Evolutionary conservation across 305 asterid genomes (phyloP), one percentile per base, ranked within the genome.

Genomic region (Fraxinus floribunda): DNA sequence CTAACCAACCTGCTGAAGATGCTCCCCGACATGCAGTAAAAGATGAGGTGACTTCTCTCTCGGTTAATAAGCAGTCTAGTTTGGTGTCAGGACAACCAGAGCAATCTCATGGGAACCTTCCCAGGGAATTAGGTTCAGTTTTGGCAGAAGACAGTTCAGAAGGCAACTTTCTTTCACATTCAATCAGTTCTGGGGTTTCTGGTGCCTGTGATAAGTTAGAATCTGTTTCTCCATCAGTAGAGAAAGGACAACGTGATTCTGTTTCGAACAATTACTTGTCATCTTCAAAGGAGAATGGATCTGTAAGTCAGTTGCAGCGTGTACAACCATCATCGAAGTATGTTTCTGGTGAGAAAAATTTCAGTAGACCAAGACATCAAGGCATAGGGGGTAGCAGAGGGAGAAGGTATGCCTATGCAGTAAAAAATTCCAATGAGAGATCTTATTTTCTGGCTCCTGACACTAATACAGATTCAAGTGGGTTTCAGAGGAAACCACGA

Each of bases 401-500:
- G 77, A 91, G 83, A 84, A 91, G 94, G 86, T 88, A 83, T 84
- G 82, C 92, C 11, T 93, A 95, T 90, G 92, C 95, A 35, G 94
- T 95, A 49, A 93, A 91, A 88, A 89, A 88, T 86, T 64, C 93
- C 36, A 82, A 86, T 84, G 55, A 82, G 24, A 89, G 93, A 84
- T 84, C 97, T 66, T n/a, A 6, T 55, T 79, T 82, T 81, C 88
- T 84, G 64, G 83, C 85, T 86, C 84, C 88, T 86, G 94, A 88
- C 70, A 80, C 82, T 76, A 82, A 84, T 22, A 66, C 90, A 81
- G 94, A 91, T 79, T 84, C 90, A 29, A 89, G 86, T 89, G 94
- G 89, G 49, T 89, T 90, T 88, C 96, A 89, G 85, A 92, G 97
- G 86, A 91, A 94, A 86, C 92, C 95, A 78, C 89, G 91, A 78